These are phyloP conservation scores for Lizonia empirigonia DNA, from an alignment of 2,329 filamentous ascomycete genomes.

Conservation along the genomic window DNA sequence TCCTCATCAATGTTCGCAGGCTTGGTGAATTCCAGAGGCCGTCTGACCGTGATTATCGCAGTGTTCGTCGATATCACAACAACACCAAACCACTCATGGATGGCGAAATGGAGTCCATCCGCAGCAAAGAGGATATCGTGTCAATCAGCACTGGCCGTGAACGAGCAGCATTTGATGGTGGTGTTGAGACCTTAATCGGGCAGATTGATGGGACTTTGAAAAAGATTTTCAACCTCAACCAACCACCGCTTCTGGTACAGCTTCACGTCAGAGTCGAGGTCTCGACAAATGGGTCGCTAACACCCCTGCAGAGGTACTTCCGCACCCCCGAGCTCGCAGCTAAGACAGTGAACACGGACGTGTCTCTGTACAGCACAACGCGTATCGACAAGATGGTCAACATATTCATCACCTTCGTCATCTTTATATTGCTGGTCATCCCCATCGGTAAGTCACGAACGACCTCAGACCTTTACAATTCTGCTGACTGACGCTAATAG, in stretches of 20 bases:
- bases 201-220: conserved; percentile 33
- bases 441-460: conserved; percentile 35
- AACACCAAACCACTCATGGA: conserved; percentile 46
- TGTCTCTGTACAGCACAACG: conserved; percentile 46
- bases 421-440: conserved; percentile 50
- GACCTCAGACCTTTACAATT: not conserved
- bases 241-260: conserved; percentile 38
- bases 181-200: conserved; percentile 44
- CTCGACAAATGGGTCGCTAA: not conserved
- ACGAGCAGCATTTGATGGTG: conserved; percentile 49
- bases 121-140: conserved; percentile 50
- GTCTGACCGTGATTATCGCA: conserved; percentile 49
- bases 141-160: conserved; percentile 49
- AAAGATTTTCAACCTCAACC: conserved; percentile 27
- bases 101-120: conserved; percentile 46
- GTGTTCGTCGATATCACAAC: conserved; percentile 45
- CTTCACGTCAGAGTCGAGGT: no score
- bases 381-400: conserved; percentile 51
- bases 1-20: conserved; percentile 48
- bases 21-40: conserved; percentile 49
- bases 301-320: conserved; percentile 40
- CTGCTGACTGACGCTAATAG: conserved; percentile 1
- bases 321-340: conserved; percentile 47
- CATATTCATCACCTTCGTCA: conserved; percentile 51
- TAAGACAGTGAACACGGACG: conserved; percentile 43